Evolutionary conservation across 345 rosid species (phyloP), one percentile per base, ranked within the genome.

Genomic region (Draba incana): DNA sequence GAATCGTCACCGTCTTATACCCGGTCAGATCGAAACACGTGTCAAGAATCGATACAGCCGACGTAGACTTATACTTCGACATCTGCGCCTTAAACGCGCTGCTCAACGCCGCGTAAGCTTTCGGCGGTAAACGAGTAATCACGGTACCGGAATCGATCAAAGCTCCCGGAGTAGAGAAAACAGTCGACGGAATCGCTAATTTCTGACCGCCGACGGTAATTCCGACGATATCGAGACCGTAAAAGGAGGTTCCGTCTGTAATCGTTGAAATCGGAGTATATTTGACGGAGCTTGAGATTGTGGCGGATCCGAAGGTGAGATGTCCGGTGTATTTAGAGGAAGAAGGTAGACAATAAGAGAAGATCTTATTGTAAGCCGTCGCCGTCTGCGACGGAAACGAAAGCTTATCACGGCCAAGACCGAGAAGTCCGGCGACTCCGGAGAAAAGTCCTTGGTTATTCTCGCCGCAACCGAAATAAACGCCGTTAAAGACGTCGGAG

Each of bases 61-160:
- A 78, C 2, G 93, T 75, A 8, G 44, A 69, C 1, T 93, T 93
- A 53, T 92, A 92, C 54, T 66, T 61, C 0, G 77, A 49, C 97
- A 92, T 92, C 52, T 2, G 2, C 59, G 75, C 71, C 68, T 75
- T 68, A 61, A 93, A 90, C 11, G 88, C 68, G 4, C 75, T 30
- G 0, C 74, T 46, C 27, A 93, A 10, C 4, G 87, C 81, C 1
- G 86, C 53, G 75, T 90, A 93, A 0, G 86, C 94, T 0, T 75
- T 78, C 0, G 90, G 88, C 0, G 96, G 94, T 61, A 93, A 75
- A 10, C 98, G 86, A 0, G 94, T 77, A 56, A 93, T 90, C 38
- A 93, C 96, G 0, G 98, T 90, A 38, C 97, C 97, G 0, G 98
- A 90, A 70, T 93, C 98, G 15, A 93, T 93, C 14, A 93, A 58